A percentile compares a stretch with the other conserved stretches of the same genome.
Evolutionary conservation across 2,329 filamentous ascomycete species (phyloP).

Genomic region (Ophiocordyceps sinensis): DNA sequence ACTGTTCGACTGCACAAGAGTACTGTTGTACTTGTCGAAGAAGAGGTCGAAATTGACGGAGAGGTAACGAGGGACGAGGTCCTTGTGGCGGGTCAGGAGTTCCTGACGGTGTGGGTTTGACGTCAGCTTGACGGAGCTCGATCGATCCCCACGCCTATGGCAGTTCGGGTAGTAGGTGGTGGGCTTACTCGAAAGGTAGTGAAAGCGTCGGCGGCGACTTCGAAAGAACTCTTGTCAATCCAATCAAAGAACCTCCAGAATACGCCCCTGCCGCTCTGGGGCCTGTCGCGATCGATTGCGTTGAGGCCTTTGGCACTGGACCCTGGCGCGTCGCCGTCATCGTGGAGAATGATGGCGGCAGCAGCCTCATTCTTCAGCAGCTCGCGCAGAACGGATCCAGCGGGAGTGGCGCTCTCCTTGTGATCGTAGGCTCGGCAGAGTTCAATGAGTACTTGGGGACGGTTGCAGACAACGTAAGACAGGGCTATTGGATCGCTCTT

Average conservation of each 20-base stretch:
- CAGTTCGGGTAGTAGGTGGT: neutral
- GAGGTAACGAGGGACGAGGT: constrained; percentile 76
- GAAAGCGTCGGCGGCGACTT: constrained; percentile 94
- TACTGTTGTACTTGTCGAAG: constrained; percentile 79
- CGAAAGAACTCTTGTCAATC: constrained; percentile 93
- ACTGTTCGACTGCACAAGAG: constrained; percentile 79
- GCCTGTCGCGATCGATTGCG: constrained; percentile 61
- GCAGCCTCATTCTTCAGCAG: constrained; percentile 81
- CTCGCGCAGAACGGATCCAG: constrained; percentile 78
- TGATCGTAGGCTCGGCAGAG: constrained; percentile 82
- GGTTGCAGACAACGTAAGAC: constrained; percentile 73
- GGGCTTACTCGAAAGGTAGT: constrained; percentile 76
- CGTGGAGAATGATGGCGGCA: constrained; percentile 81
- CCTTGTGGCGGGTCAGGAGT: constrained; percentile 86
- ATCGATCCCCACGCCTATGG: neutral
- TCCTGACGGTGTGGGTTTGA: constrained; percentile 40
- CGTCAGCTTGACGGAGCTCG: neutral
- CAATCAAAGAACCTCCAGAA: constrained; percentile 97
- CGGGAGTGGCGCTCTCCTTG: constrained; percentile 81
- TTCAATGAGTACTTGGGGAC: constrained; percentile 76
- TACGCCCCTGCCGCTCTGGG: constrained; percentile 66
- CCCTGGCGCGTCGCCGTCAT: constrained; percentile 60
- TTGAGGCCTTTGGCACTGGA: constrained; percentile 63
- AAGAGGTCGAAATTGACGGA: constrained; percentile 85
- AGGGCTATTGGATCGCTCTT: constrained; percentile 70